These are phyloP conservation scores for Comarum palustre DNA, from an alignment of 306 rosid genomes.

Conservation along the genomic window DNA sequence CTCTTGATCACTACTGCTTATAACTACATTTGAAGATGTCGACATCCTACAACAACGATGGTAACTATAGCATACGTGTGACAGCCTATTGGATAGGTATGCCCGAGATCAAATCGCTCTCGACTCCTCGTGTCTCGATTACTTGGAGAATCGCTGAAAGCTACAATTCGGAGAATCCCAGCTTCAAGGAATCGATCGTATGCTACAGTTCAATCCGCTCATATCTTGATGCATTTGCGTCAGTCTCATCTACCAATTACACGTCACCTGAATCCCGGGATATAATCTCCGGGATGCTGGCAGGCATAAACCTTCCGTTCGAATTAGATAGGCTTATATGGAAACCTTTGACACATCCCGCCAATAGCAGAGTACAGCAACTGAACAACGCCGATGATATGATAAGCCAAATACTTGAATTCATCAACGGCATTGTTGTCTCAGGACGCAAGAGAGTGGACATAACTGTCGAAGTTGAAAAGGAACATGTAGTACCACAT, in stretches of 20 bases:
- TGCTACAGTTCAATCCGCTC: background rate
- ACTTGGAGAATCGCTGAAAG: background rate
- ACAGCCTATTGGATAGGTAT: background rate
- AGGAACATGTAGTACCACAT: background rate
- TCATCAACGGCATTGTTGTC: background rate
- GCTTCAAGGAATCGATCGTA: background rate
- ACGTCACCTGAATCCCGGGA: background rate
- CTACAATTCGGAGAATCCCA: background rate
- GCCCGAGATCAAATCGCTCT: background rate
- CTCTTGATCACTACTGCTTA: background rate
- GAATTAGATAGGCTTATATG: background rate
- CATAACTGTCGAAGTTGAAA: background rate
- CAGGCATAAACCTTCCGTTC: background rate
- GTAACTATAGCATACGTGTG: background rate
- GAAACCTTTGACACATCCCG: background rate
- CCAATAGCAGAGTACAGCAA: background rate
- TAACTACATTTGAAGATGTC: background rate
- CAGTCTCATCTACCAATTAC: background rate
- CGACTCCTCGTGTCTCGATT: background rate
- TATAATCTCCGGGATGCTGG: background rate
- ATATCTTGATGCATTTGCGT: background rate
- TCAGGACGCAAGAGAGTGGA: background rate
- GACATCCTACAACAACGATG: background rate
- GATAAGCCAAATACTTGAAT: background rate
- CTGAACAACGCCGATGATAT: slow-evolving; percentile 1